phyloP scores from a whole-genome alignment of 2,329 filamentous ascomycete genomes.

The Pseudogymnoascus sp. region DNA sequence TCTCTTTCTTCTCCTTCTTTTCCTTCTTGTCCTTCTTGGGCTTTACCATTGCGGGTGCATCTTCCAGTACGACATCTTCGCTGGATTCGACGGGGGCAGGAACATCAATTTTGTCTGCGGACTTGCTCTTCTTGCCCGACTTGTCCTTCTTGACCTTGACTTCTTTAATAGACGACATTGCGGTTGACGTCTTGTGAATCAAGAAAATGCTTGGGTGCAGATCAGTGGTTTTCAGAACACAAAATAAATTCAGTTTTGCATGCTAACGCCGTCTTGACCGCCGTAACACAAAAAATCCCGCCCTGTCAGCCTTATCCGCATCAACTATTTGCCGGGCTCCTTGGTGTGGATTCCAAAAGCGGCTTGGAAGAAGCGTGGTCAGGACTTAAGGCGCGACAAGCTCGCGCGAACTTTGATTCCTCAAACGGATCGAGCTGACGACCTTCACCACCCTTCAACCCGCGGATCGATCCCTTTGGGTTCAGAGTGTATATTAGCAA shows the following conservation, averaged over 20 bases:
- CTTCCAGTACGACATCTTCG: background rate
- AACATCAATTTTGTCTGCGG: constrained; percentile 16
- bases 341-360: background rate
- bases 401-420: background rate
- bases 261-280: background rate
- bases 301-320: constrained; percentile 4
- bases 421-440: background rate
- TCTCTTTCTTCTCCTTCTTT: constrained; percentile 28
- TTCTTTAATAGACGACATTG: constrained; percentile 6
- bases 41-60: constrained; percentile 6
- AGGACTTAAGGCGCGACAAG: background rate
- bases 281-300: background rate
- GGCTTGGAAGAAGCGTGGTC: background rate
- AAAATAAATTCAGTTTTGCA: constrained; percentile 6
- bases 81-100: background rate
- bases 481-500: background rate
- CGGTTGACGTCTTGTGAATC: background rate
- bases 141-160: constrained; percentile 14
- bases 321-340: background rate
- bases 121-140: constrained; percentile 22
- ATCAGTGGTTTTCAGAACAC: background rate
- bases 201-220: background rate
- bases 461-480: background rate
- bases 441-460: background rate
- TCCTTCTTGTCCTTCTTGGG: constrained; percentile 15